Base-by-base conservation (phyloP, 306 rosid genomes). In the Cucurbita maxima region DNA sequence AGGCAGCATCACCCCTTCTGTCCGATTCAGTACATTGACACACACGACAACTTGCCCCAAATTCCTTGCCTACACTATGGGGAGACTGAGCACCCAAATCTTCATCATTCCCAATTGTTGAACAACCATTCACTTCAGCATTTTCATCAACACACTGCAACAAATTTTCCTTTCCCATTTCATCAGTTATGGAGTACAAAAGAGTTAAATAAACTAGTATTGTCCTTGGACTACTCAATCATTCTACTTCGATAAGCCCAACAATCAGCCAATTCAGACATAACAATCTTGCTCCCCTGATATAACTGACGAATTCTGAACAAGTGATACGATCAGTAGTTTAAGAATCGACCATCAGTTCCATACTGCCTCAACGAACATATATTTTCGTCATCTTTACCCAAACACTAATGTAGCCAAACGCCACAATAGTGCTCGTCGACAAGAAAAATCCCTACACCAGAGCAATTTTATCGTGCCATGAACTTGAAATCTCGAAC, bases 1-100 rank as follows among this genome's bases (percentile, higher is more conserved):
- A 80, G 0, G 84, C 96, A 12, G 82, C 86, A 77, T 94, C 97
- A 52, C 95, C 99, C 78, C 86, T 83, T 78, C 86, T 86, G 79
- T 94, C 99, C 56, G 99, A 89, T 76, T 94, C 99, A 36, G 80
- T 61, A 76, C 99, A 89, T 44, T 94, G 99, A 83, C 99, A 94
- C 69, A 94, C 99, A n/a, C 98, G 98, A 76, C 99, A 94, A 55
- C 80, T 83, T 37, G 78, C 73, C 78, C 87, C 84, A 3, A 70
- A 73, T 37, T 90, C 97, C 76, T 54, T 84, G 66, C 87, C 97
- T n/a, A 84, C 36, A 76, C 94, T 88, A 75, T 61, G 64, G 48
- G 85, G 80, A 71, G 91, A 75, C 3, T 76, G 85, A 78, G 86
- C 72, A 45, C 84, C 96, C 14, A 78, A 74, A 79, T 85, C 83